phyloP scores from a whole-genome alignment of 768 basidiomycete species.

The Mrakia gelida region DNA sequence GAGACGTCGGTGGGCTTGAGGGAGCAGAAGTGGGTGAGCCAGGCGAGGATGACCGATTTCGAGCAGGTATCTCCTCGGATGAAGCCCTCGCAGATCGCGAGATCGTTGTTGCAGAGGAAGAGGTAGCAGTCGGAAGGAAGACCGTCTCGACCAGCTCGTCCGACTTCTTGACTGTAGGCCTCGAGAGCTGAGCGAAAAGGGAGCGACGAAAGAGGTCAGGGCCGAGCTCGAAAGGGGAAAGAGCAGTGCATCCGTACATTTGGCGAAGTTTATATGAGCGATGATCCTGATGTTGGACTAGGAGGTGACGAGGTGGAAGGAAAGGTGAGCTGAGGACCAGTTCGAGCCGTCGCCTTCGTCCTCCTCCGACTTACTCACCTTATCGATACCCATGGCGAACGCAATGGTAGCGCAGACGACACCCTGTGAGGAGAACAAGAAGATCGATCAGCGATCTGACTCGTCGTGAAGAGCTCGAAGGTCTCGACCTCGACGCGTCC shows the following conservation, averaged over 20 bases:
- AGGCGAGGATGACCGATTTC: slow-evolving; percentile 32
- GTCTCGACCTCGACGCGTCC: no score
- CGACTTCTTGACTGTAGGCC: slow-evolving; percentile 47
- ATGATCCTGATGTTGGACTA: slow-evolving; percentile 46
- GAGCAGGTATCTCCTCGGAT: slow-evolving; percentile 52
- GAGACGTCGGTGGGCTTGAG: slow-evolving; percentile 37
- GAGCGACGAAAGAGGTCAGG: not conserved
- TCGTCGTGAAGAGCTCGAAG: no score
- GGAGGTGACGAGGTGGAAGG: not conserved
- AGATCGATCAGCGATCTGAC: no score
- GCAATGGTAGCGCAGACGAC: slow-evolving; percentile 52
- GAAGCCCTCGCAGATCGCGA: slow-evolving; percentile 50
- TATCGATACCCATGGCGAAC: slow-evolving; percentile 52
- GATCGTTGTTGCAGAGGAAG: slow-evolving; percentile 50
- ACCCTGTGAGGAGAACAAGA: slow-evolving; percentile 20
- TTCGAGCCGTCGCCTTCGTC: not conserved
- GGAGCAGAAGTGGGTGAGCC: slow-evolving; percentile 35
- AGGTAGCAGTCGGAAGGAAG: slow-evolving; percentile 50
- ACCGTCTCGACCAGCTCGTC: slow-evolving; percentile 50
- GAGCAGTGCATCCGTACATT: slow-evolving; percentile 27
- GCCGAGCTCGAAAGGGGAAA: no score
- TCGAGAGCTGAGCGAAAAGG: not conserved
- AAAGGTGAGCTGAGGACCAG: not conserved
- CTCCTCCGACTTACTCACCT: not conserved
- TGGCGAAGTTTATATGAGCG: slow-evolving; percentile 49